These are phyloP conservation scores for Mycosphaerella sp. DNA, from an alignment of 2,329 filamentous ascomycete genomes.

Conservation along the genomic window DNA sequence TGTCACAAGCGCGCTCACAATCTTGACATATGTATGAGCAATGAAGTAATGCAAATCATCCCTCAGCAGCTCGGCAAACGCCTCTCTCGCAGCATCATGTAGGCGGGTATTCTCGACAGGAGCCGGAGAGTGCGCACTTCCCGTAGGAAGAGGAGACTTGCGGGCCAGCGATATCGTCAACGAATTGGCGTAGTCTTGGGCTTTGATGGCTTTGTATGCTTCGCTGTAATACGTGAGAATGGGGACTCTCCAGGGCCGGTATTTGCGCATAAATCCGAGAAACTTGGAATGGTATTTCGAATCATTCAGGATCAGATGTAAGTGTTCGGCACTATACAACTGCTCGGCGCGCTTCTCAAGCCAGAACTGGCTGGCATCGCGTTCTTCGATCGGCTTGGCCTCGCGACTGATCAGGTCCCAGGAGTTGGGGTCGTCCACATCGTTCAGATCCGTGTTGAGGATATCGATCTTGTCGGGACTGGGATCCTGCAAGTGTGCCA, in stretches of 20 bases:
- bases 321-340: slow-evolving; percentile 19
- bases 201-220: slow-evolving; percentile 56
- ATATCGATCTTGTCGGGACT: slow-evolving; percentile 18
- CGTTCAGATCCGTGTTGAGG: slow-evolving; percentile 14
- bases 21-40: slow-evolving; percentile 60
- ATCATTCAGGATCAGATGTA: slow-evolving; percentile 18
- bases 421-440: slow-evolving; percentile 13
- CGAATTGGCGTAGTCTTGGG: slow-evolving; percentile 65
- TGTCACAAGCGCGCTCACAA: slow-evolving; percentile 63
- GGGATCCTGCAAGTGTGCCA: slow-evolving; percentile 18
- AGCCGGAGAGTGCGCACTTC: not conserved
- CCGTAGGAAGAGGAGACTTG: slow-evolving; percentile 40
- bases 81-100: slow-evolving; percentile 54
- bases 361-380: slow-evolving; percentile 11
- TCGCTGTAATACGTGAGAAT: slow-evolving; percentile 15
- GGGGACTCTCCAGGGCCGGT: slow-evolving; percentile 16
- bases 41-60: slow-evolving; percentile 67
- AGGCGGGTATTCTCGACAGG: slow-evolving; percentile 53
- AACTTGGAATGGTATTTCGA: slow-evolving; percentile 14
- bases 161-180: slow-evolving; percentile 54
- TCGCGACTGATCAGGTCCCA: slow-evolving; percentile 20
- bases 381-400: not conserved
- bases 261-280: slow-evolving; percentile 16
- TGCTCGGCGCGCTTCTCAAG: slow-evolving; percentile 19
- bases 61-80: slow-evolving; percentile 57